Evolutionary conservation across 768 basidiomycete genomes (phyloP).

Genomic region (Lentinula boryana): DNA sequence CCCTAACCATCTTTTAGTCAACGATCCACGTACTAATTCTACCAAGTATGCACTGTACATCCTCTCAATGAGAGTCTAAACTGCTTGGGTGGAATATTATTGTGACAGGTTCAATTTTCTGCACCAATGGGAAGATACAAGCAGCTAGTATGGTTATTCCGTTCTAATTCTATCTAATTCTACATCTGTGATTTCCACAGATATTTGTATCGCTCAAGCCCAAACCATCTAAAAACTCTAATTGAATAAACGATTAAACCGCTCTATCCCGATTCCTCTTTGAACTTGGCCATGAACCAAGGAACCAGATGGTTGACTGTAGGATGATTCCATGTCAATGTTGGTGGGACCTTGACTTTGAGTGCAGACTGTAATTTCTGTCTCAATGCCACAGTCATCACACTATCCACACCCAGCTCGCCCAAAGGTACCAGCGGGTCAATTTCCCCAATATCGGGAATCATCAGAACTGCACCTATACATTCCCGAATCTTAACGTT

Average conservation of each 20-base stretch:
- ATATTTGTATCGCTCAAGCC: no score
- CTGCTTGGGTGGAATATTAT: no score
- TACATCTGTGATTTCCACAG: no score
- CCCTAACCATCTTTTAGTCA: no score
- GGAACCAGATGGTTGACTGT: not conserved
- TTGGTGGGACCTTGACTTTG: not conserved
- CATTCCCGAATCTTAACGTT: not conserved
- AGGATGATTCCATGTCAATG: constrained; percentile 1
- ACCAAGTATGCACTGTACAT: no score
- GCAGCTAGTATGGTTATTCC: no score
- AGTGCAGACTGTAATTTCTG: not conserved
- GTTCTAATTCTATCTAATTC: no score
- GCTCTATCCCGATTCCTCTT: not conserved
- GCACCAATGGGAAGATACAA: no score
- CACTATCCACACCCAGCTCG: not conserved
- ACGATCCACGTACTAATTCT: no score
- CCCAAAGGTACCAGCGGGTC: constrained; percentile 1
- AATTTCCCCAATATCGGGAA: not conserved
- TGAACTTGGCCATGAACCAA: not conserved
- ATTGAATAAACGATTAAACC: not conserved
- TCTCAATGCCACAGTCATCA: not conserved
- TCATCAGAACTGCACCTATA: not conserved
- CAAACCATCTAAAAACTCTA: no score
- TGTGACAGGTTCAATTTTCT: no score
- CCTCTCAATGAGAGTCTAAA: no score